Conservation (phyloP, 2,329 filamentous ascomycete species). For the Alternaria brassicicola region DNA sequence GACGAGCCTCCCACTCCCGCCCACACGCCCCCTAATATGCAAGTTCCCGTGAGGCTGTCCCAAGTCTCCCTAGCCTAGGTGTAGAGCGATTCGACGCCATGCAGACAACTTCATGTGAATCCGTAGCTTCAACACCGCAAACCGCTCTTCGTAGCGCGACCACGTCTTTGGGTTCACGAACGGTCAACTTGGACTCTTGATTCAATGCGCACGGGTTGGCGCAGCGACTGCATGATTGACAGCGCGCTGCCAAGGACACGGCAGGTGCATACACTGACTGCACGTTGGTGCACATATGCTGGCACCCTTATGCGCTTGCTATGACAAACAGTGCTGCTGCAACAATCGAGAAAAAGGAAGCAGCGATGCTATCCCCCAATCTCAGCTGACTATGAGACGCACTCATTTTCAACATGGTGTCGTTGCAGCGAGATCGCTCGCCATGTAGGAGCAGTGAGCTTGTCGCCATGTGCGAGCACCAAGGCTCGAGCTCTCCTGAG, state of each 20-base stretch:
- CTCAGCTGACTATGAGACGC: background rate
- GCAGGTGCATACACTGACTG: background rate
- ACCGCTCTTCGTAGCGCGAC: conserved; percentile 11
- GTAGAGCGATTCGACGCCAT: background rate
- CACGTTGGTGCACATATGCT: background rate
- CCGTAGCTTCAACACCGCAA: background rate
- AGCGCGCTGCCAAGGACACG: conserved; percentile 10
- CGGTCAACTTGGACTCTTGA: background rate
- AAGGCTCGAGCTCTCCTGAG: conserved; percentile 11
- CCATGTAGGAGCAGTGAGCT: conserved; percentile 29
- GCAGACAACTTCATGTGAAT: background rate
- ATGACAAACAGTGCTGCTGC: background rate
- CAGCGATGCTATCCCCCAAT: background rate
- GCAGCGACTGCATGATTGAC: conserved; percentile 3
- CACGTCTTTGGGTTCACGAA: conserved; percentile 18
- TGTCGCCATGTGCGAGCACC: conserved; percentile 27
- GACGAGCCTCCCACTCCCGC: conserved; percentile 13
- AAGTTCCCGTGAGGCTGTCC: conserved; percentile 11
- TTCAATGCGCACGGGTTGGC: conserved; percentile 11
- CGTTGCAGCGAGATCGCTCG: conserved; percentile 26
- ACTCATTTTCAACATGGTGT: conserved; percentile 11
- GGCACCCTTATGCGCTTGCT: background rate
- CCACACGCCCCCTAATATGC: conserved; percentile 15
- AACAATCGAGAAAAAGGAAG: conserved; percentile 7
- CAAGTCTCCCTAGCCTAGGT: conserved; percentile 1